phyloP scores from a whole-genome alignment of 352 stramenopile species.

The Pythium scleroteichum region DNA sequence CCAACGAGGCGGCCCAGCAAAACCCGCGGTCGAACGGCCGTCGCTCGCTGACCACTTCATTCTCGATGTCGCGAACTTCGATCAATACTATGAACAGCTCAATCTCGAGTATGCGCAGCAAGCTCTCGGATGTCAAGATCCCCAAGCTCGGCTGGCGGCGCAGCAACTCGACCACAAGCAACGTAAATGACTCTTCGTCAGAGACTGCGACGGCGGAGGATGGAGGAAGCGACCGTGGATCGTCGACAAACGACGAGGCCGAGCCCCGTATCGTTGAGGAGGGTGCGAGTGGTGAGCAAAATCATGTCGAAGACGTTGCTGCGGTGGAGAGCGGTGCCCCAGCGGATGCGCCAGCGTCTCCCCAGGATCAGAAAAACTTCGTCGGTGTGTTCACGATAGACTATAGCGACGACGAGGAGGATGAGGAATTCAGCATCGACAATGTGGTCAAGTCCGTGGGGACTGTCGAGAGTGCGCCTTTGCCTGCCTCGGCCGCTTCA shows the following conservation, averaged over 20 bases:
- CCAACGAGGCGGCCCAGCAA: constrained; percentile 37
- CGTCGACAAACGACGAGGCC: constrained; percentile 45
- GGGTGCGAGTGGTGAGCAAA: not conserved
- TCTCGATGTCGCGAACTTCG: constrained; percentile 51
- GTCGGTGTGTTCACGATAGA: constrained; percentile 82
- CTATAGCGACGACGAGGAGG: constrained; percentile 75
- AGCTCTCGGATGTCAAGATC: constrained; percentile 65
- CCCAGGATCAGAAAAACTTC: constrained; percentile 44
- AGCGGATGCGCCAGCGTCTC: constrained; percentile 6
- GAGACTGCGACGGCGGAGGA: constrained; percentile 66
- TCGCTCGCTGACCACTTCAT: constrained; percentile 49
- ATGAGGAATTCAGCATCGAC: constrained; percentile 28
- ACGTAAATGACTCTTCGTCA: constrained; percentile 64
- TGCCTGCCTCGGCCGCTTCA: not conserved
- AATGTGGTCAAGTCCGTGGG: constrained; percentile 5
- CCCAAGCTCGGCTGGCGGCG: constrained; percentile 68
- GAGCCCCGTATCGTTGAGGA: constrained; percentile 19
- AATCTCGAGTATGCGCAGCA: constrained; percentile 31
- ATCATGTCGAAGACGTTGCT: constrained; percentile 33
- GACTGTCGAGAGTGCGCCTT: too few species aligned
- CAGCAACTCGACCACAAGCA: constrained; percentile 35
- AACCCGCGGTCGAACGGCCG: constrained; percentile 22
- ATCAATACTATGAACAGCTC: constrained; percentile 26
- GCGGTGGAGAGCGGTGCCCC: constrained; percentile 21
- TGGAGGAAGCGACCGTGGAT: constrained; percentile 60